These are phyloP conservation scores for Pichiaceae sp. DNA, from an alignment of 1,139 yeast species.

Conservation along the genomic window DNA sequence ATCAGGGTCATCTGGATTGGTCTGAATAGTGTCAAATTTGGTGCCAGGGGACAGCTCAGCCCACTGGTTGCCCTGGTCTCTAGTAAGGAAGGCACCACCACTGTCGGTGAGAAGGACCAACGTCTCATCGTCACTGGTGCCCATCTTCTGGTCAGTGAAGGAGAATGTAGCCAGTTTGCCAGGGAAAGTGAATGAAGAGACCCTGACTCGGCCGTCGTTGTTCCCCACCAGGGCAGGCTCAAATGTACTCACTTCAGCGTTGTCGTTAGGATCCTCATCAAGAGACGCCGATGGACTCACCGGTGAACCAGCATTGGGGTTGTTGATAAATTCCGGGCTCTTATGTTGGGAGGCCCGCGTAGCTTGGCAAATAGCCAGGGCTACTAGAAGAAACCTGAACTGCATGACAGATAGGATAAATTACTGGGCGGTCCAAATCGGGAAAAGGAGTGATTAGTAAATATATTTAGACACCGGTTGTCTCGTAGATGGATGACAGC, in stretches of 20 bases:
- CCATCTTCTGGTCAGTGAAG: conserved; percentile 39
- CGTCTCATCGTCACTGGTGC: conserved; percentile 38
- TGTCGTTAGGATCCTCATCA: background rate
- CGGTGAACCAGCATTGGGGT: too few species aligned
- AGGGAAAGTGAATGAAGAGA: conserved; percentile 29
- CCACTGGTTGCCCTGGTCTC: conserved; percentile 69
- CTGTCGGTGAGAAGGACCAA: conserved; percentile 50
- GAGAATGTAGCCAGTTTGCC: conserved; percentile 35
- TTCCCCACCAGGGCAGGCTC: conserved; percentile 22
- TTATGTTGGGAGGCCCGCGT: too few species aligned
- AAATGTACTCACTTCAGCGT: conserved; percentile 1
- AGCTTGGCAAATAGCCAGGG: too few species aligned
- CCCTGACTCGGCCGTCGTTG: conserved; percentile 27
- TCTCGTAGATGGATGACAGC: too few species aligned
- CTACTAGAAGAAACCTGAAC: too few species aligned
- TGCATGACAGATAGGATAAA: too few species aligned
- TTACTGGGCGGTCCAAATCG: too few species aligned
- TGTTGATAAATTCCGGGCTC: too few species aligned
- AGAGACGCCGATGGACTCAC: too few species aligned
- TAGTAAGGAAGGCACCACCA: conserved; percentile 53
- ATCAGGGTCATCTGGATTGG: conserved; percentile 54
- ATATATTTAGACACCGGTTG: too few species aligned
- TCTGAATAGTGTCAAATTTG: conserved; percentile 37
- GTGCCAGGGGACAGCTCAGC: conserved; percentile 25
- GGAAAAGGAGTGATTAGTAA: too few species aligned